Evolutionary conservation across 2,329 filamentous ascomycete species (phyloP).

Genomic region (Penicillium digitatum): DNA sequence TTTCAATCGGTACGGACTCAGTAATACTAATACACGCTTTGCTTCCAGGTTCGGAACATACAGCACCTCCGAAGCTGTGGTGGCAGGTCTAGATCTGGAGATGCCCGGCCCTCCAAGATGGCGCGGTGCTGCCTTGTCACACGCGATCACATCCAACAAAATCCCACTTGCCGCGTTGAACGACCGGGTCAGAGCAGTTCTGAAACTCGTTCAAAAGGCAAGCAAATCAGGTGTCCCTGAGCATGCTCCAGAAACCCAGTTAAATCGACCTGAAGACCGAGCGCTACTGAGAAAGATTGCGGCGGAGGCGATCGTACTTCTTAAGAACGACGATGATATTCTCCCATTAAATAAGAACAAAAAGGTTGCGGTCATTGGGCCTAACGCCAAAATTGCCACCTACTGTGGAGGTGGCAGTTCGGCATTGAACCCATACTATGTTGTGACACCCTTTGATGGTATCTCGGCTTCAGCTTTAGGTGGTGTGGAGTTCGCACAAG

Average conservation of each 20-base stretch:
- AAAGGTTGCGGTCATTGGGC: neutral
- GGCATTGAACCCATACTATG: neutral
- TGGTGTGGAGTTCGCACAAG: neutral
- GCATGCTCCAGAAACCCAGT: neutral
- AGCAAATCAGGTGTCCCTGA: neutral
- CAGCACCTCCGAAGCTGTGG: neutral
- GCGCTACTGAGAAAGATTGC: neutral
- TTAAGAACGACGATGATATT: neutral
- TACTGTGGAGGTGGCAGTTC: neutral
- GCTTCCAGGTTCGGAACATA: neutral
- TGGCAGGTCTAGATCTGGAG: neutral
- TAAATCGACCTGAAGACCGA: neutral
- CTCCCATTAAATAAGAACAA: neutral
- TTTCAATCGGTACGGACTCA: neutral
- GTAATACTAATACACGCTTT: neutral
- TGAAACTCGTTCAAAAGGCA: neutral
- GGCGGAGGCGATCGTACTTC: neutral
- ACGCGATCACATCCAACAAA: neutral
- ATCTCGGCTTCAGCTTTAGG: neutral
- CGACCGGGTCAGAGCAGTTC: neutral
- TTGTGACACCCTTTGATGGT: neutral
- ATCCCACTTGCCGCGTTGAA: neutral
- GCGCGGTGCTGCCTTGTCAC: neutral
- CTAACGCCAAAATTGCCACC: neutral
- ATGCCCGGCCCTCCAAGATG: neutral